phyloP scores from a whole-genome alignment of 352 stramenopile genomes.

The Phytophthora rubi region DNA sequence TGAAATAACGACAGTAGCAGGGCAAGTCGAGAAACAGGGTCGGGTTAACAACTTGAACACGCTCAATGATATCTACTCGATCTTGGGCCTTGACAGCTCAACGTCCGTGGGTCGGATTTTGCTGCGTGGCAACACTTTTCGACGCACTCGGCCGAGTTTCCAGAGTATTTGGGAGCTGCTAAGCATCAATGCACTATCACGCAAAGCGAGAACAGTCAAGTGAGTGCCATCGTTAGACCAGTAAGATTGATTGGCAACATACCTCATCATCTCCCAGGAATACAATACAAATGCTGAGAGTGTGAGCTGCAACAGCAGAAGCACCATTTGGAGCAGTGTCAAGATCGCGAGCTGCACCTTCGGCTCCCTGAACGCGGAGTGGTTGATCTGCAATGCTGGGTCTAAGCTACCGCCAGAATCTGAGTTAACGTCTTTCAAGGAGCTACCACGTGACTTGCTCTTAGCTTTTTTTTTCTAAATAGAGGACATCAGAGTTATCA shows the following conservation, averaged over 20 bases:
- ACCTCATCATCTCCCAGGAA: constrained; percentile 58
- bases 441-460: constrained; percentile 16
- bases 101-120: constrained; percentile 1
- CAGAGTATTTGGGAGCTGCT: constrained; percentile 59
- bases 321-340: constrained; percentile 35
- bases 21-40: not conserved
- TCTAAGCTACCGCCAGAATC: not conserved
- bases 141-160: constrained; percentile 42
- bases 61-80: constrained; percentile 15
- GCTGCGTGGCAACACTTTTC: constrained; percentile 23
- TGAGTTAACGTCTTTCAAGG: not conserved
- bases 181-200: constrained; percentile 43
- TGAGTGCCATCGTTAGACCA: not conserved
- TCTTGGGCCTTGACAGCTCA: constrained; percentile 15
- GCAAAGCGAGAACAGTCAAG: not conserved
- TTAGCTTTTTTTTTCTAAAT: constrained; percentile 36
- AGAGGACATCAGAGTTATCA: not conserved
- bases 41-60: not conserved
- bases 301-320: constrained; percentile 39
- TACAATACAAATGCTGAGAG: constrained; percentile 34
- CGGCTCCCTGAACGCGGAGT: constrained; percentile 19
- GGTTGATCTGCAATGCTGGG: not conserved
- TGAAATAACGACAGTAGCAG: not conserved
- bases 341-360: constrained; percentile 41
- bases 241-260: not conserved